These are phyloP conservation scores for Candida sp. DNA, from an alignment of 1,139 yeast genomes.

Conservation along the genomic window DNA sequence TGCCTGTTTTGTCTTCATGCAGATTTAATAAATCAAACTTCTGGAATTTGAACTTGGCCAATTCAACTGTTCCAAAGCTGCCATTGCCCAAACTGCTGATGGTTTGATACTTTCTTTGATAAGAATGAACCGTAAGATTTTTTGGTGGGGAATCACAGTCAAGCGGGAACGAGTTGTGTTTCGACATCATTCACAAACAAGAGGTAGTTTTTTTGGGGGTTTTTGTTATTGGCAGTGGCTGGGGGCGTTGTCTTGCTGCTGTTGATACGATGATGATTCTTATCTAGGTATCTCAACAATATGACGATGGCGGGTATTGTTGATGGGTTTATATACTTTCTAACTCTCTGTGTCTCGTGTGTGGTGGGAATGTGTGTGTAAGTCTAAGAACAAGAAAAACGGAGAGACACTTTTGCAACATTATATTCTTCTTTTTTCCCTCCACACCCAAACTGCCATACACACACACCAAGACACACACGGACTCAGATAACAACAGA, in stretches of 20 bases:
- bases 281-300: not conserved
- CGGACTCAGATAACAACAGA: not conserved
- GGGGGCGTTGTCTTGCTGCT: not conserved
- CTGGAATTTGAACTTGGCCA: conserved; percentile 51
- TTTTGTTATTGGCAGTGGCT: too few species aligned
- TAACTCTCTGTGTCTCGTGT: not conserved
- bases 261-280: not conserved
- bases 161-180: conserved; percentile 10
- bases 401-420: conserved; percentile 2
- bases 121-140: conserved; percentile 42
- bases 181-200: conserved; percentile 6
- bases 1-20: conserved; percentile 29
- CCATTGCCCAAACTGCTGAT: conserved; percentile 72
- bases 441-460: too few species aligned
- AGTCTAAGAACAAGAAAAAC: conserved; percentile 1
- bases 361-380: not conserved
- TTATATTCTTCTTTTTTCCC: not conserved
- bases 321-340: conserved; percentile 1
- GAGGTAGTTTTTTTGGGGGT: too few species aligned
- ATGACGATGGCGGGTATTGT: conserved; percentile 4
- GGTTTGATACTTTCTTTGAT: conserved; percentile 49
- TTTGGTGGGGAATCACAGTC: conserved; percentile 24
- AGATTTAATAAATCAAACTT: conserved; percentile 17
- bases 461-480: too few species aligned
- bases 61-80: conserved; percentile 74